Evolutionary conservation across 2,329 filamentous ascomycete species (phyloP).

Genomic region (Blastomyces parvus): DNA sequence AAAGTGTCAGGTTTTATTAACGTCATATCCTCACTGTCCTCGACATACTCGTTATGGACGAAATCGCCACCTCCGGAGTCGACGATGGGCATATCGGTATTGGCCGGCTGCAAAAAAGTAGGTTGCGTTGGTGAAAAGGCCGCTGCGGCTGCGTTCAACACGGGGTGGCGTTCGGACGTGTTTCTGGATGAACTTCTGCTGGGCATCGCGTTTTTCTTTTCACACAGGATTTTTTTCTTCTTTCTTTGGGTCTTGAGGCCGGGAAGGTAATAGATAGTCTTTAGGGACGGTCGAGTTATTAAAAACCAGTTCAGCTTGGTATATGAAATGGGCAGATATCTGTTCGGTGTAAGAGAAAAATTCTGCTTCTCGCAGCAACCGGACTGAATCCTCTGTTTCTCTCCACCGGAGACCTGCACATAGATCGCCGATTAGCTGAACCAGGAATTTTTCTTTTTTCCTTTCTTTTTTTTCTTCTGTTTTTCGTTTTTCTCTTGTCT

Average conservation of each 20-base stretch:
- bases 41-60: not conserved
- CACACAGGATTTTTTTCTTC: not conserved
- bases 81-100: not conserved
- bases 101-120: not conserved
- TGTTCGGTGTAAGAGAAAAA: not conserved
- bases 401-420: not conserved
- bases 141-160: not conserved
- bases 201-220: not conserved
- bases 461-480: not conserved
- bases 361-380: not conserved
- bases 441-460: not conserved
- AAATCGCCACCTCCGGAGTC: not conserved
- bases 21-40: not conserved
- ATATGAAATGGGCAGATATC: not conserved
- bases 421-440: no score
- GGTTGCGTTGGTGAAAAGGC: not conserved
- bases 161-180: not conserved
- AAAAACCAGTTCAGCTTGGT: not conserved
- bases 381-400: not conserved
- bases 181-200: not conserved
- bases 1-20: no score
- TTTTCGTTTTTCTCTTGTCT: not conserved
- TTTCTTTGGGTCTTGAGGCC: not conserved
- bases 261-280: slow-evolving; percentile 1
- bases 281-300: not conserved